These are phyloP conservation scores for Trifolium dubium DNA, from an alignment of 306 rosid species.

Conservation along the genomic window DNA sequence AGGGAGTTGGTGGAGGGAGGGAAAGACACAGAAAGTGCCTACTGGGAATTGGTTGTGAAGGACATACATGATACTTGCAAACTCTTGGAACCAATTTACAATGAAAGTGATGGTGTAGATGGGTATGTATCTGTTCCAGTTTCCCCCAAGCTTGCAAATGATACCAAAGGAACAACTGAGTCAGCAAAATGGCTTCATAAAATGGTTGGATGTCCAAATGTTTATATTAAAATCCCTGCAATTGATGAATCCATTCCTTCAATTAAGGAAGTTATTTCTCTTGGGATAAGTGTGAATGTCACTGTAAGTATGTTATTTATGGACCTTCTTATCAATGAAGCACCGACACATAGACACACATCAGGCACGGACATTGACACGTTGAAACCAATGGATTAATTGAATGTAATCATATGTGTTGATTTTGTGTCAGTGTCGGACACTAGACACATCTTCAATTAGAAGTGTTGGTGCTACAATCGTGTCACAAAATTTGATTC, in stretches of 20 bases:
- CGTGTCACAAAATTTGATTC: constrained; percentile 10
- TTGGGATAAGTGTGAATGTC: constrained; percentile 87
- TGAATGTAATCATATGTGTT: no score
- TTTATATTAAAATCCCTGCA: constrained; percentile 89
- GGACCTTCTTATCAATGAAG: constrained; percentile 8
- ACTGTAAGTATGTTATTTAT: constrained; percentile 64
- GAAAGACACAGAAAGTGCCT: constrained; percentile 75
- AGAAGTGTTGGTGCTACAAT: not conserved
- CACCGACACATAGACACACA: not conserved
- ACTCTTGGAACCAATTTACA: constrained; percentile 78
- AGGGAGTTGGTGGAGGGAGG: constrained; percentile 75
- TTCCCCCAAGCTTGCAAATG: constrained; percentile 81
- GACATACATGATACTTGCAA: constrained; percentile 91
- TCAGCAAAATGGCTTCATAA: constrained; percentile 88
- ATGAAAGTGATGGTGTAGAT: constrained; percentile 68
- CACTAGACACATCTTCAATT: no score
- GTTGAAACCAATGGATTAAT: not conserved
- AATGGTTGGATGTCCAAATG: constrained; percentile 72
- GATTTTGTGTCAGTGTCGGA: no score
- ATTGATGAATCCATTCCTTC: constrained; percentile 80
- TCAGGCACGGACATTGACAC: not conserved
- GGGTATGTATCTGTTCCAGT: constrained; percentile 87
- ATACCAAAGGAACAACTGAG: constrained; percentile 73
- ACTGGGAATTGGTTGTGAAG: constrained; percentile 94
- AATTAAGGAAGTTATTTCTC: constrained; percentile 77